These are phyloP conservation scores for Leishmania amazonensis DNA, from an alignment of 208 protist genomes.

Conservation along the genomic window DNA sequence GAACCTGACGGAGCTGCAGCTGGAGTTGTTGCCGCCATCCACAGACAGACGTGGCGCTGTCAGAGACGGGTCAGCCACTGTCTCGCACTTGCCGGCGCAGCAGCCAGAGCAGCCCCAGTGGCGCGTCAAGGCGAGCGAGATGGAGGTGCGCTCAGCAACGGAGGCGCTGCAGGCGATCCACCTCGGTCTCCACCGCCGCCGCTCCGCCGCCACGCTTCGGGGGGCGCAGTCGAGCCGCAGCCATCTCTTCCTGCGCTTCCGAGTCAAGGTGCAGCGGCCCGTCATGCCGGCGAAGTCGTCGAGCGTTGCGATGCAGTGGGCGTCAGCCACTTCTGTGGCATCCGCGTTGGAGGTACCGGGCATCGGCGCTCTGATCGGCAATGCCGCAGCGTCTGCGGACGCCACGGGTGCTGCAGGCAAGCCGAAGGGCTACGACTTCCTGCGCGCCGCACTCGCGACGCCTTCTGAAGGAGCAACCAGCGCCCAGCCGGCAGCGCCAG, in stretches of 20 bases:
- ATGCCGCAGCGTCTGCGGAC: neutral
- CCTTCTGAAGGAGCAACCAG: neutral
- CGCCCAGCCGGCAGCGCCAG: neutral
- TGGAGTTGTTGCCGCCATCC: conserved; percentile 26
- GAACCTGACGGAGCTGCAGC: conserved; percentile 30
- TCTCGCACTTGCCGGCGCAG: conserved; percentile 20
- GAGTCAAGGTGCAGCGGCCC: conserved; percentile 26
- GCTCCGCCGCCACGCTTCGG: conserved; percentile 24
- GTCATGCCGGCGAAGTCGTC: conserved; percentile 19
- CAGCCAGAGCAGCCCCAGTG: conserved; percentile 20
- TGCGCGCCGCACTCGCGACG: conserved; percentile 14
- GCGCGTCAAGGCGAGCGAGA: conserved; percentile 26
- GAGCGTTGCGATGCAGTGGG: neutral
- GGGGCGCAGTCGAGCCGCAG: conserved; percentile 34
- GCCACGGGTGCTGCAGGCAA: neutral
- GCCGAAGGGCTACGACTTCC: conserved; percentile 32
- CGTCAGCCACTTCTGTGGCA: neutral
- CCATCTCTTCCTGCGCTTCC: conserved; percentile 37
- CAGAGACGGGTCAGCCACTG: conserved; percentile 5
- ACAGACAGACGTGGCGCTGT: neutral
- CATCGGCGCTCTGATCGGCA: neutral
- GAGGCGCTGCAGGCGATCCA: conserved; percentile 27
- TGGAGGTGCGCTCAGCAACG: conserved; percentile 25
- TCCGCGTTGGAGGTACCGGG: neutral
- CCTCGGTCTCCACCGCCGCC: conserved; percentile 29